phyloP scores from a whole-genome alignment of 805 yeast genomes.

The Teunomyces cretensis region DNA sequence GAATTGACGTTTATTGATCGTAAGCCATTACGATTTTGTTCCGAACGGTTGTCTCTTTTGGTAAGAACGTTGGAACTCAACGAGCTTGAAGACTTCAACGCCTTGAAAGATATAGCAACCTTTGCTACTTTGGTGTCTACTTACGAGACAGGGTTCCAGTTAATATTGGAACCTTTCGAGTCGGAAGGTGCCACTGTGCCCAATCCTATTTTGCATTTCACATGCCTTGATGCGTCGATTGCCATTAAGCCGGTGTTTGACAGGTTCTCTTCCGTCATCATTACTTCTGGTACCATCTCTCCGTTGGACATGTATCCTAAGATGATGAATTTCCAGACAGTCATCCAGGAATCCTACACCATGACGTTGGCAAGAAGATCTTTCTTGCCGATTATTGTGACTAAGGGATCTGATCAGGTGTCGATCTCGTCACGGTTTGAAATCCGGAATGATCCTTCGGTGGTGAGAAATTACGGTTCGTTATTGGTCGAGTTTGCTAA shows the following conservation, averaged over 20 bases:
- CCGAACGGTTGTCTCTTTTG: slow-evolving; percentile 83
- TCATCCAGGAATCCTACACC: slow-evolving; percentile 89
- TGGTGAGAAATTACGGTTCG: slow-evolving; percentile 95
- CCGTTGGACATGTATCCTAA: slow-evolving; percentile 99
- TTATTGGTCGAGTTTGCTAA: slow-evolving; percentile 88
- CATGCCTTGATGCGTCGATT: slow-evolving; percentile 96
- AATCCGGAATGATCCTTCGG: slow-evolving; percentile 96
- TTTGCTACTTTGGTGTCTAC: slow-evolving; percentile 96
- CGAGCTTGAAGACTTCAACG: slow-evolving; percentile 88
- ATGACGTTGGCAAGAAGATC: slow-evolving; percentile 94
- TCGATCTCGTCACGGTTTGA: slow-evolving; percentile 95
- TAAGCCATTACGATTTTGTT: slow-evolving; percentile 88
- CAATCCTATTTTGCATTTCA: slow-evolving; percentile 88
- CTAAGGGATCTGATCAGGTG: slow-evolving; percentile 97
- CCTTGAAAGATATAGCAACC: slow-evolving; percentile 92
- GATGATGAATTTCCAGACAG: slow-evolving; percentile 92
- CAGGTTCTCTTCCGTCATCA: slow-evolving; percentile 84
- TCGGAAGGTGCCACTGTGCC: slow-evolving; percentile 93
- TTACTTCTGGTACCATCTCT: slow-evolving; percentile 96
- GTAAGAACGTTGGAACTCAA: slow-evolving; percentile 86
- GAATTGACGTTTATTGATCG: slow-evolving; percentile 90
- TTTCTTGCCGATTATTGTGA: slow-evolving; percentile 91
- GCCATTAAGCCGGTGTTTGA: slow-evolving; percentile 98
- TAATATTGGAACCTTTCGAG: slow-evolving; percentile 94
- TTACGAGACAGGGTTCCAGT: slow-evolving; percentile 87